A percentile compares a stretch with the other conserved stretches of the same genome.
These are phyloP conservation scores for Golubevia sp. DNA, from an alignment of 1,284 basidiomycete genomes.

Conservation along the genomic window DNA sequence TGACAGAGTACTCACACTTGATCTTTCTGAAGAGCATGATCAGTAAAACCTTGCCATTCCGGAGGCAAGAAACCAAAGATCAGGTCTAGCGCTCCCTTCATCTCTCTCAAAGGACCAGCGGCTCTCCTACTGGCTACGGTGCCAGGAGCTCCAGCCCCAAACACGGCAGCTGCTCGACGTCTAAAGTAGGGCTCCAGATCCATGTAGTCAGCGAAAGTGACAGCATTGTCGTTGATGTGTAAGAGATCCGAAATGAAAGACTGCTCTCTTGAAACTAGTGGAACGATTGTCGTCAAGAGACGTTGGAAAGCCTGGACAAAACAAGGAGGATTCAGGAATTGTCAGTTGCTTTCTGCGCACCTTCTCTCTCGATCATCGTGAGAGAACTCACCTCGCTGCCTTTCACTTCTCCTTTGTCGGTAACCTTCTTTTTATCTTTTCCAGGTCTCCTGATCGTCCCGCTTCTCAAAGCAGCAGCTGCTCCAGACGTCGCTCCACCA, in stretches of 20 bases:
- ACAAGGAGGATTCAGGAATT: too few relatives aligned
- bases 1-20: constrained; percentile 69
- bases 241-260: constrained; percentile 89
- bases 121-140: neutral
- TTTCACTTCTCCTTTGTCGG: constrained; percentile 14
- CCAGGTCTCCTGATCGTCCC: constrained; percentile 26
- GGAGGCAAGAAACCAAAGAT: constrained; percentile 89
- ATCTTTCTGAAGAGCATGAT: constrained; percentile 76
- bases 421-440: constrained; percentile 17
- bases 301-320: constrained; percentile 72
- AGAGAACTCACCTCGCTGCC: constrained; percentile 6
- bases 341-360: too few relatives aligned
- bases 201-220: constrained; percentile 94
- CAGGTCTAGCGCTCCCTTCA: constrained; percentile 76
- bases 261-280: constrained; percentile 79
- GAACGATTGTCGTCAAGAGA: constrained; percentile 77
- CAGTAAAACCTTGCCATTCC: constrained; percentile 84
- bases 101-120: constrained; percentile 33
- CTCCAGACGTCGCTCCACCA: constrained; percentile 3
- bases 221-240: constrained; percentile 77
- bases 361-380: too few relatives aligned
- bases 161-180: constrained; percentile 73
- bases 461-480: constrained; percentile 20
- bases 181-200: constrained; percentile 91
- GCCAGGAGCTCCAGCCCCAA: constrained; percentile 11